phyloP scores from a whole-genome alignment of 441 rosid species.

The Cnidoscolus chayamansa region DNA sequence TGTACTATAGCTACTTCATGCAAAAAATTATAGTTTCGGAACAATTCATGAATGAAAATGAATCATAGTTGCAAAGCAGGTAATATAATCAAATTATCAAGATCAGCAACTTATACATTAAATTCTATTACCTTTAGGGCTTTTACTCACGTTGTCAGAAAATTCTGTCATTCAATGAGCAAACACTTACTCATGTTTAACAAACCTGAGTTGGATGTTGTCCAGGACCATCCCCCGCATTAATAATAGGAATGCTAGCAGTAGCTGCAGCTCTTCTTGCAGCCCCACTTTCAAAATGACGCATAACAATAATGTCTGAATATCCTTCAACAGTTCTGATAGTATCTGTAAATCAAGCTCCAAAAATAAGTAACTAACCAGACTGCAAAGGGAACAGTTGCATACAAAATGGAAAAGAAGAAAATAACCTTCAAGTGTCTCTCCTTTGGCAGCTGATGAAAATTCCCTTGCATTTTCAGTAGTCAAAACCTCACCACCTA shows the following conservation, averaged over 20 bases:
- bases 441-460: conserved; percentile 97
- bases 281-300: conserved; percentile 97
- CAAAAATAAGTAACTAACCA: not conserved
- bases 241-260: conserved; percentile 79
- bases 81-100: not conserved
- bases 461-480: conserved; percentile 97
- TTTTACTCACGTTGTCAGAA: not conserved
- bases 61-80: too few relatives aligned
- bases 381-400: not conserved
- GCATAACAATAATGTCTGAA: conserved; percentile 86
- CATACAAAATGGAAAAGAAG: not conserved
- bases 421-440: conserved; percentile 84
- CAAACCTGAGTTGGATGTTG: conserved; percentile 94
- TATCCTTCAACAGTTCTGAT: conserved; percentile 72
- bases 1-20: too few relatives aligned
- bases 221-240: conserved; percentile 99
- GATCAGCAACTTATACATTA: not conserved
- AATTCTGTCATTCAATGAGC: not conserved
- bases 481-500: conserved; percentile 94
- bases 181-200: not conserved
- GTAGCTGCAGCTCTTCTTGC: conserved; percentile 87
- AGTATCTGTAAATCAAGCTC: conserved; percentile 53
- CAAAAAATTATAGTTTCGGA: too few relatives aligned
- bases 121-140: not conserved
- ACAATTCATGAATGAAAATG: too few relatives aligned